Conservation (phyloP, 495 filamentous ascomycete genomes). For the Diplogelasinospora grovesii region DNA sequence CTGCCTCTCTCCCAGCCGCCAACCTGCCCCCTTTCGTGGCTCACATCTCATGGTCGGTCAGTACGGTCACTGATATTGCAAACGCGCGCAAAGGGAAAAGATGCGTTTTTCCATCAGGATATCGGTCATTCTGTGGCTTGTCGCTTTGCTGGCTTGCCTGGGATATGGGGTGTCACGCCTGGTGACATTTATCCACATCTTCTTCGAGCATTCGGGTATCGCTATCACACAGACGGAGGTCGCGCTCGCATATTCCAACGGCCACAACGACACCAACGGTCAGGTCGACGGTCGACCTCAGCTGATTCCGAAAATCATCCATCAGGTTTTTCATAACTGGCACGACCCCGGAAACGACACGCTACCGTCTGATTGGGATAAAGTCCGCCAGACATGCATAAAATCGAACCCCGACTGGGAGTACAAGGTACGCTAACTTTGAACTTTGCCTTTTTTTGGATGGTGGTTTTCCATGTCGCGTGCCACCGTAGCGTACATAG, state of each 20-base stretch:
- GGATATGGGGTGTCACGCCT: conserved; percentile 14
- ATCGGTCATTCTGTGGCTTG: conserved; percentile 8
- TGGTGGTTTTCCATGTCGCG: too few relatives aligned
- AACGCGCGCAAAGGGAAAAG: neutral
- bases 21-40: neutral
- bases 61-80: too few relatives aligned
- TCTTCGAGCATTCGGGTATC: conserved; percentile 22
- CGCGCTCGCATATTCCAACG: conserved; percentile 7
- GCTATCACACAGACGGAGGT: conserved; percentile 18
- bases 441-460: neutral
- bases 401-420: conserved; percentile 73
- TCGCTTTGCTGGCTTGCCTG: conserved; percentile 5
- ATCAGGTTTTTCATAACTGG: conserved; percentile 76
- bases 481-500: too few relatives aligned
- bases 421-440: conserved; percentile 56
- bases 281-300: conserved; percentile 3
- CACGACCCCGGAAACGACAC: conserved; percentile 37
- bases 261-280: too few relatives aligned
- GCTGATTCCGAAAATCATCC: conserved; percentile 69
- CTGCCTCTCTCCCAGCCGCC: too few relatives aligned
- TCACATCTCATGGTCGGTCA: too few relatives aligned
- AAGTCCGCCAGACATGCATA: conserved; percentile 67
- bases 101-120: conserved; percentile 14
- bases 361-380: conserved; percentile 68
- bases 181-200: conserved; percentile 18